Percentiles rank a stretch among this genome's conserved stretches.
These are phyloP conservation scores for Leccinum incarnatum DNA, from an alignment of 768 basidiomycete species.

Conservation along the genomic window DNA sequence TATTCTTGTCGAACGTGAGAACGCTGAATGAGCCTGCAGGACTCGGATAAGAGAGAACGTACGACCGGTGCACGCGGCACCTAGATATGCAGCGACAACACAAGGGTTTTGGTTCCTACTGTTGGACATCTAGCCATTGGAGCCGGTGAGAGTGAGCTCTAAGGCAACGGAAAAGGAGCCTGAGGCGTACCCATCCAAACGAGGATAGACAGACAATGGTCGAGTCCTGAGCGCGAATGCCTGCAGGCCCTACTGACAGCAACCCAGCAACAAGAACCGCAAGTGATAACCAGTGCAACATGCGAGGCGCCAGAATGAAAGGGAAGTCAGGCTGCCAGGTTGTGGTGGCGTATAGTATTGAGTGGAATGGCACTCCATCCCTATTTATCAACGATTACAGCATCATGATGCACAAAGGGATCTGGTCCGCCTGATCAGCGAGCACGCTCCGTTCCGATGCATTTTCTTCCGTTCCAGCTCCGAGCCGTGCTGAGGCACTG, in stretches of 20 bases:
- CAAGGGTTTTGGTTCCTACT: slow-evolving; percentile 49
- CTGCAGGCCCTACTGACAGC: slow-evolving; percentile 14
- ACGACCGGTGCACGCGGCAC: slow-evolving; percentile 44
- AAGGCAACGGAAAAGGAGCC: not conserved
- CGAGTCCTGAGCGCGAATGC: slow-evolving; percentile 25
- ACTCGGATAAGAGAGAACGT: slow-evolving; percentile 17
- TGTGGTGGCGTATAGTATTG: not conserved
- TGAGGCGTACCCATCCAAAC: slow-evolving; percentile 28
- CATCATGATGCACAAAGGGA: not conserved
- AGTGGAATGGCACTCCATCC: slow-evolving; percentile 1
- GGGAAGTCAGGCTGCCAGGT: not conserved
- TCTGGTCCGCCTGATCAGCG: not conserved
- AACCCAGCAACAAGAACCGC: slow-evolving; percentile 16
- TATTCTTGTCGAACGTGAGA: slow-evolving; percentile 27
- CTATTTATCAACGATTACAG: slow-evolving; percentile 12
- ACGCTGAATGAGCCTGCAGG: slow-evolving; percentile 2
- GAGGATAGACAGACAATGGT: not conserved
- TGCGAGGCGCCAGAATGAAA: slow-evolving; percentile 8
- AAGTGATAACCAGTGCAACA: slow-evolving; percentile 13
- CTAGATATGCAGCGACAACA: slow-evolving; percentile 40
- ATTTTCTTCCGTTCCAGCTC: not conserved
- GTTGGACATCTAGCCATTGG: slow-evolving; percentile 34
- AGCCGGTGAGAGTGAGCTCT: not conserved
- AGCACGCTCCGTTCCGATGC: not conserved
- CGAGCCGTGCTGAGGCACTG: too few species aligned